A percentile compares a stretch with the other conserved stretches of the same genome.
Evolutionary conservation across 1,284 basidiomycete genomes (phyloP).

Genomic region (Fistulinella staudtii): DNA sequence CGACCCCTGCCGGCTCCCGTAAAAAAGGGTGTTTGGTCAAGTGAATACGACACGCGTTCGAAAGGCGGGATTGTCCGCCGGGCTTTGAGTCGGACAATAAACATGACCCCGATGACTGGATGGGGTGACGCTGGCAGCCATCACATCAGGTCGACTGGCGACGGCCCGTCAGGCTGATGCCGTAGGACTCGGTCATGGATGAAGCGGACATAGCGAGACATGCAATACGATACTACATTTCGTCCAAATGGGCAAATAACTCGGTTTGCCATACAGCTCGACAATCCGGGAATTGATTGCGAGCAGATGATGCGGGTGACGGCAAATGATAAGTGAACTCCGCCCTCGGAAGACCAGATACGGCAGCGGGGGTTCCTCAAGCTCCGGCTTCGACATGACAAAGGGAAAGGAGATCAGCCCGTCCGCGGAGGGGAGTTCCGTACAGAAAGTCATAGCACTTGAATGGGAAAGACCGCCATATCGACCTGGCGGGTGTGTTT

Average conservation of each 20-base stretch:
- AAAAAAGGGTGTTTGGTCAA: too few species aligned
- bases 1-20: too few species aligned
- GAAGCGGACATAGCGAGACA: neutral
- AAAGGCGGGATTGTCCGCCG: too few species aligned
- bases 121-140: constrained; percentile 1
- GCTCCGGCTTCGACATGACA: constrained; percentile 16
- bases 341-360: constrained; percentile 12
- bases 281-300: neutral
- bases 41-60: neutral
- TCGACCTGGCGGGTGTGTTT: constrained; percentile 3
- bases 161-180: neutral
- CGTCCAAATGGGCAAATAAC: neutral
- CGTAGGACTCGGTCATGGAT: neutral
- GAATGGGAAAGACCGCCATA: neutral
- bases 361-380: constrained; percentile 9
- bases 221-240: neutral
- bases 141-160: too few species aligned
- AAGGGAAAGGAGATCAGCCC: constrained; percentile 22
- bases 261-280: neutral
- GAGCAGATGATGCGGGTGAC: constrained; percentile 1
- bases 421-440: constrained; percentile 26
- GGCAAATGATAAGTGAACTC: constrained; percentile 7
- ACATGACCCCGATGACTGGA: neutral
- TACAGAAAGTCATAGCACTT: neutral
- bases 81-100: constrained; percentile 3